phyloP scores from a whole-genome alignment of 345 rosid species.

The Acer negundo region DNA sequence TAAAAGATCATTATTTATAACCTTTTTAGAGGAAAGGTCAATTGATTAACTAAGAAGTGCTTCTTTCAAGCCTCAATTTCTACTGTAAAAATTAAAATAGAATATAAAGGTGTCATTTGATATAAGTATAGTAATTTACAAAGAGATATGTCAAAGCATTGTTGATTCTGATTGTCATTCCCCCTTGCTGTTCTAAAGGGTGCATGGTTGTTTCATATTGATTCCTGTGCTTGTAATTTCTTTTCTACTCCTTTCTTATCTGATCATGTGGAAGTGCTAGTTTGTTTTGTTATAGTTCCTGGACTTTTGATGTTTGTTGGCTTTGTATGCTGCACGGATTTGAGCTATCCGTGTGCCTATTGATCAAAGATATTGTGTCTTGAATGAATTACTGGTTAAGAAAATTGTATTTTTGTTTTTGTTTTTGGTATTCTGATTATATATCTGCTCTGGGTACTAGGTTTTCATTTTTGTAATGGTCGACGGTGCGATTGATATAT shows the following conservation, averaged over 20 bases:
- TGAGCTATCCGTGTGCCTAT: not conserved
- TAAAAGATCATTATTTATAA: too few relatives aligned
- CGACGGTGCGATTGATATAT: not conserved
- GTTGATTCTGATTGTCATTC: not conserved
- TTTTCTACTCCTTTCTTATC: not conserved
- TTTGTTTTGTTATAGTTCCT: conserved; percentile 1
- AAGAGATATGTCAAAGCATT: not conserved
- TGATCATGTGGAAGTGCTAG: not conserved
- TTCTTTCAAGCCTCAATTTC: not conserved
- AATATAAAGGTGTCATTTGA: not conserved
- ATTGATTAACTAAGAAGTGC: too few relatives aligned
- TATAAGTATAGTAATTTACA: too few relatives aligned
- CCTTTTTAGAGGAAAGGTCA: too few relatives aligned
- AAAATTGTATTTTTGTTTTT: not conserved
- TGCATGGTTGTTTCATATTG: not conserved
- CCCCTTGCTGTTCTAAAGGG: not conserved
- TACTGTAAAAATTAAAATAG: not conserved
- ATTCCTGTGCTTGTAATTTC: not conserved
- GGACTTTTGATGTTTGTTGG: not conserved
- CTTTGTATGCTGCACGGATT: not conserved
- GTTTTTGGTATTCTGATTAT: not conserved
- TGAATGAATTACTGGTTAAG: not conserved
- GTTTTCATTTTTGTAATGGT: not conserved
- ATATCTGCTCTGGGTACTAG: not conserved
- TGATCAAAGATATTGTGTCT: not conserved